Conservation (phyloP, 805 yeast species). For the Cyberlindnera xylosilytica region DNA sequence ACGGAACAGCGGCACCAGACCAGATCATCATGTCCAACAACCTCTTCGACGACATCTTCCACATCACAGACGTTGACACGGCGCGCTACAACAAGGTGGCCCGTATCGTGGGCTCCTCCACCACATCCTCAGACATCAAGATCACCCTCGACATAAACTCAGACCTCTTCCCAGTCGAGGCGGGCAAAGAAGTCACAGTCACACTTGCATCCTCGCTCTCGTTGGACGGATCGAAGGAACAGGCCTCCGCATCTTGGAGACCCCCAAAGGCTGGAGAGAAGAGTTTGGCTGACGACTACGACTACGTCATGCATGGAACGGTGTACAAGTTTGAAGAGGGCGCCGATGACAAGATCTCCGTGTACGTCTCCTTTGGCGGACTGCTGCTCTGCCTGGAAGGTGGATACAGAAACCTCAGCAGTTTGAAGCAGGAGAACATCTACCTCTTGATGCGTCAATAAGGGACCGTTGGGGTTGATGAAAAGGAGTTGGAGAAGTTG, state of each 20-base stretch:
- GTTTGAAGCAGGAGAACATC: conserved; percentile 90
- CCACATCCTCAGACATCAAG: conserved; percentile 74
- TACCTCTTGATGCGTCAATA: conserved; percentile 78
- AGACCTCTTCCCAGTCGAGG: conserved; percentile 83
- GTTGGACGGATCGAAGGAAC: conserved; percentile 44
- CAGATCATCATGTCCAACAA: conserved; percentile 55
- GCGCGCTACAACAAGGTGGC: conserved; percentile 91
- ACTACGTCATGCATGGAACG: conserved; percentile 97
- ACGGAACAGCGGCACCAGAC: conserved; percentile 6
- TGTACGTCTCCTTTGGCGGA: conserved; percentile 95
- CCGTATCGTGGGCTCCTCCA: conserved; percentile 84
- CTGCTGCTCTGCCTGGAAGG: conserved; percentile 92
- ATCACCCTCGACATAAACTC: conserved; percentile 87
- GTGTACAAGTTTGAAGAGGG: conserved; percentile 95
- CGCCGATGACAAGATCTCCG: conserved; percentile 60
- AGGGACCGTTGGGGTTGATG: not conserved
- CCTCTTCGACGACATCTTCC: conserved; percentile 90
- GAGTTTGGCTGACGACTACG: conserved; percentile 93
- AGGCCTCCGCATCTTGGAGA: conserved; percentile 44
- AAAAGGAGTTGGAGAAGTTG: no score
- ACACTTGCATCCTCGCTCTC: conserved; percentile 78
- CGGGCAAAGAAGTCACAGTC: conserved; percentile 76
- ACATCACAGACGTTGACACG: conserved; percentile 76
- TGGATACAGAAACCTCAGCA: conserved; percentile 81
- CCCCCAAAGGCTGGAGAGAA: conserved; percentile 77